A percentile compares a stretch with the other conserved stretches of the same genome.
Conservation (phyloP, 2,329 filamentous ascomycete genomes). For the Trichoderma polysporum region DNA sequence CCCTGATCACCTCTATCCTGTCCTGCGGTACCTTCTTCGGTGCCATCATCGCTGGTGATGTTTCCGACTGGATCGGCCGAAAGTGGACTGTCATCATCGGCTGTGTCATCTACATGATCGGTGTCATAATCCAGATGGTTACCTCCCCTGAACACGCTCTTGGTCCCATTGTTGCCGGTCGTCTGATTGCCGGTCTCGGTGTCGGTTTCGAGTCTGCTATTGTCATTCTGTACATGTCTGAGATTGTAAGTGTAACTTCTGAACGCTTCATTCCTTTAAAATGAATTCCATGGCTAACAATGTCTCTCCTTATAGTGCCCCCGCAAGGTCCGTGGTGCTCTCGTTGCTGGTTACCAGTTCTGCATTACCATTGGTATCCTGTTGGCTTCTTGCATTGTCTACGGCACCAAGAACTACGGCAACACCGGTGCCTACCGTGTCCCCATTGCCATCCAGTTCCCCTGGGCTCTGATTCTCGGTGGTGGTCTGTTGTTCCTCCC, state of each 20-base stretch:
- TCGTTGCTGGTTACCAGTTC: constrained; percentile 83
- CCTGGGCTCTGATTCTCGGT: constrained; percentile 75
- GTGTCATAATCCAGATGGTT: constrained; percentile 66
- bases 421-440: constrained; percentile 75
- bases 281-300: neutral
- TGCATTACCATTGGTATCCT: constrained; percentile 78
- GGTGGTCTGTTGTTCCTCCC: constrained; percentile 73
- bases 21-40: constrained; percentile 78
- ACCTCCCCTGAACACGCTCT: constrained; percentile 49
- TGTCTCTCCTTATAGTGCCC: constrained; percentile 42
- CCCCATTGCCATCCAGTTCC: constrained; percentile 75
- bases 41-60: constrained; percentile 72
- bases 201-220: constrained; percentile 79
- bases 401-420: constrained; percentile 61
- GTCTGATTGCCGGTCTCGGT: constrained; percentile 73
- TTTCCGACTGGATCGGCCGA: constrained; percentile 73
- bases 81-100: constrained; percentile 70
- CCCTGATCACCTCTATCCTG: constrained; percentile 71
- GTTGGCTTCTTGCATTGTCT: constrained; percentile 71
- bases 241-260: constrained; percentile 56
- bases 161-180: constrained; percentile 67
- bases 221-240: constrained; percentile 84
- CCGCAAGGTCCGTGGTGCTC: constrained; percentile 70
- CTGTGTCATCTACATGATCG: constrained; percentile 68
- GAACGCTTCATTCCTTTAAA: too few species aligned